Conservation (phyloP, 768 basidiomycete species). For the Boletus pseudo-olivaceus region DNA sequence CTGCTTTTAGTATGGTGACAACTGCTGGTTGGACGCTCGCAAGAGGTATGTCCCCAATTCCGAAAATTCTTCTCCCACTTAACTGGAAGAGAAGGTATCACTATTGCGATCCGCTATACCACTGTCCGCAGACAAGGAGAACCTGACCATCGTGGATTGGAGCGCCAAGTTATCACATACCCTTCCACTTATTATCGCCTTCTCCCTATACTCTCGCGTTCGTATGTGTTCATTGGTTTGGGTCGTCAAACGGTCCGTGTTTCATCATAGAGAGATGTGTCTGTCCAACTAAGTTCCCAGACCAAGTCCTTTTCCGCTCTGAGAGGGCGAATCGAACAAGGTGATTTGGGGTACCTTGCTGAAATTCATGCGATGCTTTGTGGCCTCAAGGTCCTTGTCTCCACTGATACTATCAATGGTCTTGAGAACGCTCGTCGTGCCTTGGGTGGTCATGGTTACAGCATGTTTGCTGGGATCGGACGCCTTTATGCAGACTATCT, state of each 20-base stretch:
- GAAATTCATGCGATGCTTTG: slow-evolving; percentile 72
- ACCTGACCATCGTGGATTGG: slow-evolving; percentile 47
- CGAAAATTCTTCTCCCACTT: neutral
- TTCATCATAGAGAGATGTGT: neutral
- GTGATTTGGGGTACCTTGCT: slow-evolving; percentile 60
- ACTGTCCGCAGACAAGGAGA: slow-evolving; percentile 71
- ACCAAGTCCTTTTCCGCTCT: slow-evolving; percentile 48
- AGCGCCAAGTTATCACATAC: slow-evolving; percentile 65
- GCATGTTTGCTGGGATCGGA: slow-evolving; percentile 64
- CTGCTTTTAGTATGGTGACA: slow-evolving; percentile 53
- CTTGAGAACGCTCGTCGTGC: slow-evolving; percentile 64
- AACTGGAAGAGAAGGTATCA: slow-evolving; percentile 43
- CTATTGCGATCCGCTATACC: slow-evolving; percentile 64
- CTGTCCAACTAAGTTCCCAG: slow-evolving; percentile 30
- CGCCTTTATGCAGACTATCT: slow-evolving; percentile 61
- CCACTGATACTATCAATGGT: slow-evolving; percentile 50
- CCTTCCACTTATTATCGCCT: slow-evolving; percentile 74
- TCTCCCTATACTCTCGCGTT: slow-evolving; percentile 62
- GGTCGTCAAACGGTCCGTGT: slow-evolving; percentile 54
- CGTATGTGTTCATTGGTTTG: slow-evolving; percentile 66
- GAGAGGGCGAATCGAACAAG: slow-evolving; percentile 45
- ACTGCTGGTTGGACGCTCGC: slow-evolving; percentile 60
- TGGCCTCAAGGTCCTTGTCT: slow-evolving; percentile 62
- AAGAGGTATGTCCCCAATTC: slow-evolving; percentile 43
- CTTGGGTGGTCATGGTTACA: slow-evolving; percentile 78